Base-by-base conservation (phyloP, 306 rosid species). In the Dalbergia cochinchinensis region DNA sequence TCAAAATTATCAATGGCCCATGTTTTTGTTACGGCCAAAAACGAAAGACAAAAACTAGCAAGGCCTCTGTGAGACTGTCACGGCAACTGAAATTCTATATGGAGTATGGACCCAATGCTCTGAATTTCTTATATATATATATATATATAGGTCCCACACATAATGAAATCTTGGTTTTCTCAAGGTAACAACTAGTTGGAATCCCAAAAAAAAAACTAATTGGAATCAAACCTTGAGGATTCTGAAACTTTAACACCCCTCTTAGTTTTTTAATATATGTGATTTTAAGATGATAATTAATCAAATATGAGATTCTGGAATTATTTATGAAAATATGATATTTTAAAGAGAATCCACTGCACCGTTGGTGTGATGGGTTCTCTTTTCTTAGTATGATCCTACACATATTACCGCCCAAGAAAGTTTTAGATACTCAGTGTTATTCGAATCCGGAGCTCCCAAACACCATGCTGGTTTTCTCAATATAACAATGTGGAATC, bases 61-160 rank as follows among this genome's bases (percentile, higher is more conserved):
- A 64, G 54, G 68, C 11, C 13, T 37, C 6, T 60, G 65, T 62
- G 50, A 51, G 66, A 80, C 48, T 67, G 34, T 53, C 33, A 33
- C 54, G 60, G n/a, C 54, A 51, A 5, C 62, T 31, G 44, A 26
- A 55, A 42, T 4, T 63, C 67, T 53, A 7, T n/a, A 47, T 59
- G 51, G 5, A 5, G 7, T n/a, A 47, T 59, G 51, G 5, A 5
- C 65, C 57, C 18, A 19, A 57, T 20, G 44, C 68, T 57, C 59
- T 59, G 15, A 42, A 59, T 73, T 73, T 74, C 69, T 9, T 45
- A 8, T 16, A 65, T 20, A n/a, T 1, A 54, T 54, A 4, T 16
- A 5, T 54, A 20, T 5, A 13, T n/a, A n/a, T 42, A 26, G 31
- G 16, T 66, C 11, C 44, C 48, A 51, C 8, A 4, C 45, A 8